Evolutionary conservation across 177 flowering plant species (phyloP).

Genomic region (Tripterygium wilfordii): DNA sequence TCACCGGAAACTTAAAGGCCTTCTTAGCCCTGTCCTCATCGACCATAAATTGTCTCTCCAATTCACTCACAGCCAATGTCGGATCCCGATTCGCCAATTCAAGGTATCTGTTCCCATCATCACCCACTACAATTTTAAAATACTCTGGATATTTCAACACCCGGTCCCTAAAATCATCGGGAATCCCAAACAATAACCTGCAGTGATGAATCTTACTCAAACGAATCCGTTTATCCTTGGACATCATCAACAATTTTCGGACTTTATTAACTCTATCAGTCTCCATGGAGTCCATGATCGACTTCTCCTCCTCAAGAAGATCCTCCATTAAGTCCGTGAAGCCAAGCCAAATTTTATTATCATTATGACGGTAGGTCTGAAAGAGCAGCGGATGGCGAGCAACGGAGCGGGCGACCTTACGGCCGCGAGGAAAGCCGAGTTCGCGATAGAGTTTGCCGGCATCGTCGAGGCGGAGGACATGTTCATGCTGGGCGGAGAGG

Average conservation of each 20-base stretch:
- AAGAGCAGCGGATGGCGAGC: conserved; percentile 62
- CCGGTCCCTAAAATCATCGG: conserved; percentile 83
- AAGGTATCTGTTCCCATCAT: conserved; percentile 54
- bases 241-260: conserved; percentile 84
- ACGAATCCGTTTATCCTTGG: conserved; percentile 56
- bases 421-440: conserved; percentile 88
- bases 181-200: conserved; percentile 70
- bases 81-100: conserved; percentile 85
- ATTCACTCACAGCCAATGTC: conserved; percentile 58
- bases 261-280: conserved; percentile 52
- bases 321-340: conserved; percentile 77
- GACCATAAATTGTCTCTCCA: conserved; percentile 64
- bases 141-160: conserved; percentile 56
- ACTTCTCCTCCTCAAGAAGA: conserved; percentile 52
- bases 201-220: conserved; percentile 74
- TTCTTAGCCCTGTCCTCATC: conserved; percentile 72
- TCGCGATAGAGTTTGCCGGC: conserved; percentile 84
- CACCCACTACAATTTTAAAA: conserved; percentile 53
- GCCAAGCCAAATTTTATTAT: conserved; percentile 85
- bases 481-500: conserved; percentile 70
- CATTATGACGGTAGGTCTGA: conserved; percentile 59
- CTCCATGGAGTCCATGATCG: conserved; percentile 57
- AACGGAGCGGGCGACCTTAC: conserved; percentile 55
- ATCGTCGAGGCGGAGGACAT: conserved; percentile 65
- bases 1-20: conserved; percentile 61